Evolutionary conservation across 805 yeast species (phyloP).

Genomic region (Metschnikowia bowlesiae): DNA sequence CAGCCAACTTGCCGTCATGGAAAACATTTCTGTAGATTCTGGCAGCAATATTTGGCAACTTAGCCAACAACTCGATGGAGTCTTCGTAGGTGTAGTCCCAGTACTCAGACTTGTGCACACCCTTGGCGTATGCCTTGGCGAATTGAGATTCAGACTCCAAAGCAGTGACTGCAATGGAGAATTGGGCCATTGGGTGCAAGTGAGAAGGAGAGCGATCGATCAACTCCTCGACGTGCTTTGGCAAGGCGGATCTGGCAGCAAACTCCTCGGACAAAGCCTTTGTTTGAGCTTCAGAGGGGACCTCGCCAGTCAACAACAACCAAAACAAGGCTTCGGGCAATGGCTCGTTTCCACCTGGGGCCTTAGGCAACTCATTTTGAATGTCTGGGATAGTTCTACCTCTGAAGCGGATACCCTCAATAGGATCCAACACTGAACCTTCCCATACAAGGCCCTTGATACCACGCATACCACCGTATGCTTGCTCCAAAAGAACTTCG

Average conservation of each 20-base stretch:
- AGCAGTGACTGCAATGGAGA: slow-evolving; percentile 70
- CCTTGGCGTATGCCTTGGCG: slow-evolving; percentile 67
- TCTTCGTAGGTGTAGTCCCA: slow-evolving; percentile 78
- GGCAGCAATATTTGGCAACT: slow-evolving; percentile 71
- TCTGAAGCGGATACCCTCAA: slow-evolving; percentile 74
- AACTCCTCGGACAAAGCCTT: slow-evolving; percentile 53
- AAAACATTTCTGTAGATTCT: slow-evolving; percentile 63
- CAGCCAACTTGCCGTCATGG: slow-evolving; percentile 52
- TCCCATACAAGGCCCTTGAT: slow-evolving; percentile 74
- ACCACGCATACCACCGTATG: slow-evolving; percentile 78
- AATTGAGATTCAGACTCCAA: slow-evolving; percentile 67
- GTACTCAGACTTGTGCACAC: slow-evolving; percentile 63
- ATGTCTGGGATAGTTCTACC: slow-evolving; percentile 72
- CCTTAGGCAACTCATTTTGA: slow-evolving; percentile 61
- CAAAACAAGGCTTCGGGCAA: slow-evolving; percentile 76
- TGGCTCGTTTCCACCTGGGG: slow-evolving; percentile 54
- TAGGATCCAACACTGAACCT: slow-evolving; percentile 71
- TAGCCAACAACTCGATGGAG: slow-evolving; percentile 62
- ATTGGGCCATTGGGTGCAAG: slow-evolving; percentile 82
- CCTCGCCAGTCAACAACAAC: slow-evolving; percentile 71
- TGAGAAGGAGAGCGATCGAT: slow-evolving; percentile 61
- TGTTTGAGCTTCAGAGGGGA: slow-evolving; percentile 59
- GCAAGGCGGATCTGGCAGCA: slow-evolving; percentile 62
- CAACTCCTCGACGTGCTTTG: slow-evolving; percentile 56
- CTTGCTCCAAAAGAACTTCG: slow-evolving; percentile 33